Evolutionary conservation across 179 eudicot genomes (phyloP).

Genomic region (Heliamphora ciliata): DNA sequence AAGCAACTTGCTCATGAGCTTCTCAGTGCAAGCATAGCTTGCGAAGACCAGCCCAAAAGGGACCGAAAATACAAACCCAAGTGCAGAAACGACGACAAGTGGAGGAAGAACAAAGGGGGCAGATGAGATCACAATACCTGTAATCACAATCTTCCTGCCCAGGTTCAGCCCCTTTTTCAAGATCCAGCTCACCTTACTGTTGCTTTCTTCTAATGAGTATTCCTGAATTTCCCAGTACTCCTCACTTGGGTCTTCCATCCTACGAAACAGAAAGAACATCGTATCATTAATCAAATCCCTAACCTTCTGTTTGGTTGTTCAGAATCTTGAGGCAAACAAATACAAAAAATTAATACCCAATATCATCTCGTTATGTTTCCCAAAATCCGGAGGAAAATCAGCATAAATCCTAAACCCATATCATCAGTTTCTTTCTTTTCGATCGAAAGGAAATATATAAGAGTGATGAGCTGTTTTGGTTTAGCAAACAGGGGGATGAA

Average conservation of each 20-base stretch:
- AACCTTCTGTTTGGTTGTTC: neutral
- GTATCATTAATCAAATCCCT: neutral
- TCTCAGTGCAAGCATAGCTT: conserved; percentile 56
- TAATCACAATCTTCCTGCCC: conserved; percentile 50
- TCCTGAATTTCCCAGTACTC: conserved; percentile 28
- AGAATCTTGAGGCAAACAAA: neutral
- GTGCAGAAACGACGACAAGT: conserved; percentile 48
- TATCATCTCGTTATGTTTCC: neutral
- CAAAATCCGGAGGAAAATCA: no score
- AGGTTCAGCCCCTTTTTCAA: conserved; percentile 38
- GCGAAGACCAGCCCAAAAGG: conserved; percentile 55
- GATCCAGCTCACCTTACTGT: conserved; percentile 30
- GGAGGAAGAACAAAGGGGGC: conserved; percentile 70
- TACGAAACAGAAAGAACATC: conserved; percentile 8
- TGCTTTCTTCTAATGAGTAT: conserved; percentile 1
- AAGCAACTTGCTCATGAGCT: conserved; percentile 60
- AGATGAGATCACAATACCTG: conserved; percentile 53
- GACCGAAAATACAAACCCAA: conserved; percentile 52
- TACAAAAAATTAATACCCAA: neutral
- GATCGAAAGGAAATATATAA: no score
- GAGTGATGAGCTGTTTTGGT: no score
- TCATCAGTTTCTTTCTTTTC: no score
- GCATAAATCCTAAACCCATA: neutral
- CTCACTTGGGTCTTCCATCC: conserved; percentile 46
- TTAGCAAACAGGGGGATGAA: no score